Conservation (phyloP, 129 eudicot species). For the Erigeron canadensis region DNA sequence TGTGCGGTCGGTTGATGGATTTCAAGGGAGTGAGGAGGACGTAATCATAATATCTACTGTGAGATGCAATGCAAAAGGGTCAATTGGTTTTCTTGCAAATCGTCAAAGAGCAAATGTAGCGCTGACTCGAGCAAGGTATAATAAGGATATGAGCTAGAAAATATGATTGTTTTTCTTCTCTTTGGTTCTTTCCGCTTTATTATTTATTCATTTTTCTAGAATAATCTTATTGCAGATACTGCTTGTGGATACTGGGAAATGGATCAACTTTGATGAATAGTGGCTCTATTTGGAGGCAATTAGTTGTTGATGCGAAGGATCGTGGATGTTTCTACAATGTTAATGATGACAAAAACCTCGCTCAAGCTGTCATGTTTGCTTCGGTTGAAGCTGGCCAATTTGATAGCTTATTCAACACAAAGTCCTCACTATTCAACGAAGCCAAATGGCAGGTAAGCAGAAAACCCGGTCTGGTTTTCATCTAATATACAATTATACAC, state of each 20-base stretch:
- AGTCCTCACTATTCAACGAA: constrained; percentile 31
- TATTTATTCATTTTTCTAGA: background rate
- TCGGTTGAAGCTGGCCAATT: constrained; percentile 8
- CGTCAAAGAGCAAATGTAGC: constrained; percentile 66
- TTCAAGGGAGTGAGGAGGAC: constrained; percentile 80
- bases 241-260: constrained; percentile 72
- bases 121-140: constrained; percentile 70
- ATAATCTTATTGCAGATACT: constrained; percentile 19
- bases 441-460: constrained; percentile 59
- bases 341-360: constrained; percentile 44
- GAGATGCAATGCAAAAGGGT: constrained; percentile 48
- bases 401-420: constrained; percentile 11
- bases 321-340: constrained; percentile 56
- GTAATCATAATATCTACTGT: constrained; percentile 68
- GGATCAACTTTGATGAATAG: constrained; percentile 51
- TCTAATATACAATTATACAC: too few species aligned
- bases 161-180: too few species aligned
- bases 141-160: too few species aligned
- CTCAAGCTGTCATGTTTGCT: constrained; percentile 32
- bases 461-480: too few species aligned
- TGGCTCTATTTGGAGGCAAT: constrained; percentile 55
- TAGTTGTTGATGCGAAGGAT: constrained; percentile 54
- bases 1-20: constrained; percentile 69
- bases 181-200: background rate
- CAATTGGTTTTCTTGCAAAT: constrained; percentile 57